Percentiles rank a stretch among this genome's conserved stretches.
These are phyloP conservation scores for Onygenales sp. DNA, from an alignment of 2,329 filamentous ascomycete genomes.

Conservation along the genomic window DNA sequence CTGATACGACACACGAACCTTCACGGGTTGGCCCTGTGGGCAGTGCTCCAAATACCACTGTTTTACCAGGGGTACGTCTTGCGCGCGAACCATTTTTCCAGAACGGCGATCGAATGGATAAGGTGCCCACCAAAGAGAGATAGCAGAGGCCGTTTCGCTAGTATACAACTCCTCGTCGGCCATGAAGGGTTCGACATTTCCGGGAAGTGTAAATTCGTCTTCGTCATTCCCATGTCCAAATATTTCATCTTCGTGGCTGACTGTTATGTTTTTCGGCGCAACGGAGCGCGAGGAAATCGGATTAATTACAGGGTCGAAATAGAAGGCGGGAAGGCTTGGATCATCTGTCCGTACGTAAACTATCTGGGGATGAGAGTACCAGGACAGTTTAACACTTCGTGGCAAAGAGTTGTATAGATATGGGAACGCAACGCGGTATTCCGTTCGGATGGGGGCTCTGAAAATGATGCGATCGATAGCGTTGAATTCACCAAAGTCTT, in stretches of 20 bases:
- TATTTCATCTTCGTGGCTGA: constrained; percentile 87
- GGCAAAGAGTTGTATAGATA: constrained; percentile 95
- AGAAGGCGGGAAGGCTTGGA: constrained; percentile 83
- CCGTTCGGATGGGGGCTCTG: constrained; percentile 84
- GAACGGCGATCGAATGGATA: constrained; percentile 92
- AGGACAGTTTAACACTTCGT: constrained; percentile 82
- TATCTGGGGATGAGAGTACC: constrained; percentile 88
- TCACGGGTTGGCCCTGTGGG: constrained; percentile 82
- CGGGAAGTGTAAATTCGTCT: constrained; percentile 74
- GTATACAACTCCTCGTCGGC: constrained; percentile 82
- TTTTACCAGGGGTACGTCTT: constrained; percentile 94
- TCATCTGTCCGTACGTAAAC: constrained; percentile 87
- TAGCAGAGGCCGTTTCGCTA: constrained; percentile 79
- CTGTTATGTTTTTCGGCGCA: constrained; percentile 82
- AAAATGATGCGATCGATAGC: constrained; percentile 99
- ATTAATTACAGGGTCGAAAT: constrained; percentile 96
- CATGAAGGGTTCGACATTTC: constrained; percentile 75
- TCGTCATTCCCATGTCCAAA: constrained; percentile 76
- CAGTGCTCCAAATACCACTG: constrained; percentile 98
- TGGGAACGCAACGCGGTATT: constrained; percentile 89
- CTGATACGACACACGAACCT: constrained; percentile 96
- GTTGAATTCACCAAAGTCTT: constrained; percentile 99
- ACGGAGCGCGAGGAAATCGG: constrained; percentile 93
- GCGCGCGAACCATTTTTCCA: constrained; percentile 89
- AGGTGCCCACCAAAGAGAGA: constrained; percentile 95